Percentiles rank a stretch among this genome's conserved stretches.
Evolutionary conservation across 768 basidiomycete species (phyloP).

Genomic region (Tricholoma bakamatsutake): DNA sequence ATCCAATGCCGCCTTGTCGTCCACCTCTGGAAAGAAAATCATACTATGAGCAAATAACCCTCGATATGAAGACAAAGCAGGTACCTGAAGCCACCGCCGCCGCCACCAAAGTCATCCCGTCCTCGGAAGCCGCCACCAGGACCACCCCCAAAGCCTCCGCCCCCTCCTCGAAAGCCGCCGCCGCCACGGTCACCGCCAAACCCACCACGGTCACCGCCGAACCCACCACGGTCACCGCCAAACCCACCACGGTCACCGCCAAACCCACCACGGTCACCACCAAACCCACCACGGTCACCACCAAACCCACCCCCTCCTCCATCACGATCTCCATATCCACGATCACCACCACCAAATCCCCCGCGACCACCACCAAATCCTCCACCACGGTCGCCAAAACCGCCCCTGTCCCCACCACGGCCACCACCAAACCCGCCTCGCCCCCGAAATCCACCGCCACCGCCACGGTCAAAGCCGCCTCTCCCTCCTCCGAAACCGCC

Average conservation of each 20-base stretch:
- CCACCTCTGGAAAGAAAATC: slow-evolving; percentile 37
- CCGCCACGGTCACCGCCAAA: slow-evolving; percentile 37
- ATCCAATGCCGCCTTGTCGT: slow-evolving; percentile 71
- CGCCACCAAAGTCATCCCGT: slow-evolving; percentile 26
- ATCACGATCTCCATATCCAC: slow-evolving; percentile 28
- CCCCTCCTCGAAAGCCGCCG: slow-evolving; percentile 32
- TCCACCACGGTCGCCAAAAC: slow-evolving; percentile 34
- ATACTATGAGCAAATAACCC: slow-evolving; percentile 10
- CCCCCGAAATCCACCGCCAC: slow-evolving; percentile 16
- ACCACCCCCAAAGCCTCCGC: slow-evolving; percentile 34
- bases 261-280: slow-evolving; percentile 31
- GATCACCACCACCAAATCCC: slow-evolving; percentile 39
- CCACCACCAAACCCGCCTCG: slow-evolving; percentile 25
- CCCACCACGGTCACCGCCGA: slow-evolving; percentile 39
- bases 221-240: slow-evolving; percentile 34
- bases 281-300: slow-evolving; percentile 37
- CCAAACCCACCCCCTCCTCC: slow-evolving; percentile 32
- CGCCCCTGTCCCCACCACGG: slow-evolving; percentile 28
- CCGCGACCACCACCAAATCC: slow-evolving; percentile 27
- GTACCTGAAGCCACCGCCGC: slow-evolving; percentile 48
- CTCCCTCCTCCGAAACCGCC: slow-evolving; percentile 36
- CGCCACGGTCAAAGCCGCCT: slow-evolving; percentile 28
- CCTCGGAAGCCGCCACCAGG: slow-evolving; percentile 38
- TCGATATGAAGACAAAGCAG: not conserved
- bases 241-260: slow-evolving; percentile 40